Percentiles rank a stretch among this genome's conserved stretches.
Conservation (phyloP, 2,329 filamentous ascomycete genomes). For the Didymella lethalis region DNA sequence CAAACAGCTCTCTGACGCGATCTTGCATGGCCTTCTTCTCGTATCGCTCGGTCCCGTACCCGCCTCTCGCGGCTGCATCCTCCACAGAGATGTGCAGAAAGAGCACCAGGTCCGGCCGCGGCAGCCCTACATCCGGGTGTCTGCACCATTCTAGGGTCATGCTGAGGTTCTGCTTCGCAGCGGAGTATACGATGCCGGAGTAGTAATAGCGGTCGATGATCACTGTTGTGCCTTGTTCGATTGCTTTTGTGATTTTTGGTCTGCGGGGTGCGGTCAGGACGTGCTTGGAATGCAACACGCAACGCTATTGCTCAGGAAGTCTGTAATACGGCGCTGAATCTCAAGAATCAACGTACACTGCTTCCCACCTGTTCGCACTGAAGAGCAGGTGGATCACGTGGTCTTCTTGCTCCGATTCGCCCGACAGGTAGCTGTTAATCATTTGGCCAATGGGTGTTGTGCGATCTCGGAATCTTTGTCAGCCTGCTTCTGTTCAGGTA, state of each 20-base stretch:
- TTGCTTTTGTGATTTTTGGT: constrained; percentile 37
- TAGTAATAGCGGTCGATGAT: constrained; percentile 95
- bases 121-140: constrained; percentile 83
- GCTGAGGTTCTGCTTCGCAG: constrained; percentile 78
- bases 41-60: constrained; percentile 88
- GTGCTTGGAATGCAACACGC: too few relatives aligned
- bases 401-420: constrained; percentile 77
- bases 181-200: constrained; percentile 90
- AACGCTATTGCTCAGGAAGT: not conserved
- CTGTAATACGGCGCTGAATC: not conserved
- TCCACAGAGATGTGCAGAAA: constrained; percentile 84
- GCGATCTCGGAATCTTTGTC: constrained; percentile 66
- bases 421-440: constrained; percentile 83
- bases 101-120: constrained; percentile 83
- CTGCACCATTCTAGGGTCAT: constrained; percentile 82
- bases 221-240: constrained; percentile 75
- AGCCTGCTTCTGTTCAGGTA: not conserved
- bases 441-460: constrained; percentile 84
- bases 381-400: constrained; percentile 91
- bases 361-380: constrained; percentile 89
- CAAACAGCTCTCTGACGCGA: constrained; percentile 78
- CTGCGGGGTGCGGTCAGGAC: constrained; percentile 24
- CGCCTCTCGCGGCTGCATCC: constrained; percentile 77
- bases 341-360: constrained; percentile 46
- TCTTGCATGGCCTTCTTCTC: constrained; percentile 85